Conservation (phyloP, 75 land plant species). For the Azolla pinnata region DNA sequence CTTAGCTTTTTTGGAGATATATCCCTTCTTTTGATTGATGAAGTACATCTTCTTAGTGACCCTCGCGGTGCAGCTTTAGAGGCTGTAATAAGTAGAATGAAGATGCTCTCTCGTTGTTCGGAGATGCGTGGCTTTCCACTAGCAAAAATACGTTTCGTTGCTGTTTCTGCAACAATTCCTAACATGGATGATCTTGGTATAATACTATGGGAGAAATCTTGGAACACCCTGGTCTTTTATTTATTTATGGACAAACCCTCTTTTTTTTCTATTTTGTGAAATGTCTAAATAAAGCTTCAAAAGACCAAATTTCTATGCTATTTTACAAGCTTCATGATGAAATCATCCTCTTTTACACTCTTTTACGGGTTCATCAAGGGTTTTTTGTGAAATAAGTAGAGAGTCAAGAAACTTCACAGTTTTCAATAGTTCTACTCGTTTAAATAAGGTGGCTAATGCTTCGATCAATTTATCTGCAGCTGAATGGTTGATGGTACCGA, state of each 20-base stretch:
- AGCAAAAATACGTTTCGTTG: conserved; percentile 66
- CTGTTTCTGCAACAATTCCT: conserved; percentile 95
- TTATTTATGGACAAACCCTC: neutral
- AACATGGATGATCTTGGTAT: conserved; percentile 88
- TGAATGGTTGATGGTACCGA: conserved; percentile 86
- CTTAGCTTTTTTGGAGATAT: conserved; percentile 88
- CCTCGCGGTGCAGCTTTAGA: conserved; percentile 92
- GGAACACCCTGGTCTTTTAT: too few species aligned
- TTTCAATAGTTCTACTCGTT: too few species aligned
- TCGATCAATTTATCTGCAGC: conserved; percentile 44
- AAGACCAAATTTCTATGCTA: neutral
- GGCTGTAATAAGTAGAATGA: conserved; percentile 82
- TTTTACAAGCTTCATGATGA: too few species aligned
- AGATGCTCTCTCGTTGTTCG: conserved; percentile 66
- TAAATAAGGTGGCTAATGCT: too few species aligned
- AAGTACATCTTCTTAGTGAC: conserved; percentile 89
- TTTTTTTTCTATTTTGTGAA: neutral
- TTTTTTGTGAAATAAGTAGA: too few species aligned
- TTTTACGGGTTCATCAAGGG: too few species aligned
- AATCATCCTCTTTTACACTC: too few species aligned
- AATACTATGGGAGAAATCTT: too few species aligned
- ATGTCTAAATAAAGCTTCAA: neutral
- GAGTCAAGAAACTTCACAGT: too few species aligned
- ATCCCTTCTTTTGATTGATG: conserved; percentile 85
- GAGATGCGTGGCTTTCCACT: conserved; percentile 57